Evolutionary conservation across 306 rosid species (phyloP).

Genomic region (Cotoneaster glaucophyllus): DNA sequence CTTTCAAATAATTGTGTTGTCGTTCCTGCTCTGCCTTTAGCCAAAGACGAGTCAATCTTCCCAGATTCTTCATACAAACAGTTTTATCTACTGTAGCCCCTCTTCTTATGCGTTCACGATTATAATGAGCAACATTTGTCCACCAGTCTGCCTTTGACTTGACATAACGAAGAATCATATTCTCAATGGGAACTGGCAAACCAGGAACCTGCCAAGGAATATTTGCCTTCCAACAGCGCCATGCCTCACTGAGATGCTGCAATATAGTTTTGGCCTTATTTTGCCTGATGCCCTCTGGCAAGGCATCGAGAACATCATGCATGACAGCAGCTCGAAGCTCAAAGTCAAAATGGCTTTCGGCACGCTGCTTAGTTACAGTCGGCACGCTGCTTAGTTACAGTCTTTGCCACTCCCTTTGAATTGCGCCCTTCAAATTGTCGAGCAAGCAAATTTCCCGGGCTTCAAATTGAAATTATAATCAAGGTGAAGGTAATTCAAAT

Average conservation of each 20-base stretch:
- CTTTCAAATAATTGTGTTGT: slow-evolving; percentile 94
- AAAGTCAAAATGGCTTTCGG: slow-evolving; percentile 93
- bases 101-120: slow-evolving; percentile 97
- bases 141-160: slow-evolving; percentile 99
- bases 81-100: slow-evolving; percentile 99
- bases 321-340: slow-evolving; percentile 99
- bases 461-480: slow-evolving; percentile 93
- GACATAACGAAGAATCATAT: slow-evolving; percentile 96
- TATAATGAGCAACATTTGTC: slow-evolving; percentile 98
- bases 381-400: slow-evolving; percentile 97
- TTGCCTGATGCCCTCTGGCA: slow-evolving; percentile 99
- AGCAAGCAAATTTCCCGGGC: slow-evolving; percentile 95
- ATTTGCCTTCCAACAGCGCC: slow-evolving; percentile 99
- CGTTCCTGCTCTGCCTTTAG: slow-evolving; percentile 99
- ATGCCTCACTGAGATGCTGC: slow-evolving; percentile 98
- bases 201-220: slow-evolving; percentile 99
- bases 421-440: slow-evolving; percentile 98
- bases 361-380: slow-evolving; percentile 98
- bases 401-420: slow-evolving; percentile 97
- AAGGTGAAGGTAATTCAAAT: slow-evolving; percentile 95
- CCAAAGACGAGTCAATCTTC: slow-evolving; percentile 95
- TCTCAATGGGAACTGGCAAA: slow-evolving; percentile 94
- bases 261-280: slow-evolving; percentile 91
- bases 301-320: slow-evolving; percentile 99
- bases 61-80: slow-evolving; percentile 95